Conservation (phyloP, 371 early-diverging fungal genomes). For the Rhizopus arrhizus region DNA sequence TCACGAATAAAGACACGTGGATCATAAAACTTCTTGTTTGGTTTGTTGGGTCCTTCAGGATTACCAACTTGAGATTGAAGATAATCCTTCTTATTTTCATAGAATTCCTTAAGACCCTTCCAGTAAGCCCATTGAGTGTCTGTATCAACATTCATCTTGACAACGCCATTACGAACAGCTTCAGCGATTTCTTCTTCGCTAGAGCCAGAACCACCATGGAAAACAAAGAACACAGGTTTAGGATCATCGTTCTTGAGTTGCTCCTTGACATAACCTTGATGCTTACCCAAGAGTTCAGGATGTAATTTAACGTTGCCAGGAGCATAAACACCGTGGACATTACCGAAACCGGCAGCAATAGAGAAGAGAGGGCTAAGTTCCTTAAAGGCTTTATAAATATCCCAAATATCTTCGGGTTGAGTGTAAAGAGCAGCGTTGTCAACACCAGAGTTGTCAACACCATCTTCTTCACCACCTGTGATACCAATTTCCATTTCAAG, state of each 20-base stretch:
- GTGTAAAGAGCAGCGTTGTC: constrained; percentile 87
- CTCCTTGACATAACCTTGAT: constrained; percentile 79
- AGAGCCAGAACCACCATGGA: constrained; percentile 94
- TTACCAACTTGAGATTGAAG: constrained; percentile 90
- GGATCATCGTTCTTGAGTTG: constrained; percentile 57
- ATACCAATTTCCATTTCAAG: constrained; percentile 96
- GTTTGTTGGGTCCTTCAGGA: constrained; percentile 87
- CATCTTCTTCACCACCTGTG: constrained; percentile 95
- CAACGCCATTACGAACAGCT: constrained; percentile 81
- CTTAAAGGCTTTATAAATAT: constrained; percentile 81
- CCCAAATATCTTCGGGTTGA: constrained; percentile 91
- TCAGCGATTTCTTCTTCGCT: constrained; percentile 77
- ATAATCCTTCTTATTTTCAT: constrained; percentile 72
- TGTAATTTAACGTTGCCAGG: constrained; percentile 90
- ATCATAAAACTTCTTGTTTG: constrained; percentile 95
- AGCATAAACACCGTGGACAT: constrained; percentile 92
- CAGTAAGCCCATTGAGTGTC: constrained; percentile 85
- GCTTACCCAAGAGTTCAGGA: constrained; percentile 86
- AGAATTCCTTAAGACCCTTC: constrained; percentile 72
- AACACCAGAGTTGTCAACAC: constrained; percentile 89
- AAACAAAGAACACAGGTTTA: constrained; percentile 90
- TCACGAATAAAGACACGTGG: constrained; percentile 89
- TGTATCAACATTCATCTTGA: constrained; percentile 94
- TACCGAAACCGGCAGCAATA: constrained; percentile 89
- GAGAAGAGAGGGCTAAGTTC: constrained; percentile 81